These are phyloP conservation scores for Trichophyton simii DNA, from an alignment of 2,329 filamentous ascomycete genomes.

Conservation along the genomic window DNA sequence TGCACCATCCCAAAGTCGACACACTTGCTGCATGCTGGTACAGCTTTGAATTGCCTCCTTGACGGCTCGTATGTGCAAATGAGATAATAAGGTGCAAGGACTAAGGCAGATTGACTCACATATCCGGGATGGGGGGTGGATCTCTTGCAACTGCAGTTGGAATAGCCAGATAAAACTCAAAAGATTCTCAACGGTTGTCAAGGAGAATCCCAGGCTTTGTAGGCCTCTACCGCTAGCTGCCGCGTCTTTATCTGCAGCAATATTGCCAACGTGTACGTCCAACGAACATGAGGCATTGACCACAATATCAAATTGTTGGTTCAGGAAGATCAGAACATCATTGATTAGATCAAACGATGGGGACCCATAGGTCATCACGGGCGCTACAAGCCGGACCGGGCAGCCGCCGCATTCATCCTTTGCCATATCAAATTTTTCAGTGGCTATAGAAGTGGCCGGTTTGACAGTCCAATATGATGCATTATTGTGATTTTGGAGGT, in stretches of 20 bases:
- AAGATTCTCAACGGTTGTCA: constrained; percentile 17
- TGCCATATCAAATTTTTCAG: constrained; percentile 4
- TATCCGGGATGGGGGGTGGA: constrained; percentile 16
- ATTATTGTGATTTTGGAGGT: not conserved
- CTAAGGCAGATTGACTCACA: not conserved
- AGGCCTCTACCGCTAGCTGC: not conserved
- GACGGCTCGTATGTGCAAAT: not conserved
- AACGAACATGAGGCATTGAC: constrained; percentile 16
- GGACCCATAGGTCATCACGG: constrained; percentile 8
- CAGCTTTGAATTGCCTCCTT: constrained; percentile 8
- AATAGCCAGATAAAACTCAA: constrained; percentile 16
- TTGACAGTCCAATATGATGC: constrained; percentile 11
- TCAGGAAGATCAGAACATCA: constrained; percentile 10
- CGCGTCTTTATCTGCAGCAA: not conserved
- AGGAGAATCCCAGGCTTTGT: constrained; percentile 6
- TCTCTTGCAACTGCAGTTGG: constrained; percentile 16
- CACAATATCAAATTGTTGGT: constrained; percentile 12
- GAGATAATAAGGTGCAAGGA: constrained; percentile 5
- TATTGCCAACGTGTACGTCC: constrained; percentile 20
- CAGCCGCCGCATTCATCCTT: constrained; percentile 9
- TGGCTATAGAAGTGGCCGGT: not conserved
- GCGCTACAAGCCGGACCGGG: constrained; percentile 11
- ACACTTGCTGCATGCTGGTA: constrained; percentile 4
- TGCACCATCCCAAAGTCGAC: constrained; percentile 9
- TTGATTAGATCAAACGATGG: constrained; percentile 10